Base-by-base conservation (phyloP, 768 basidiomycete genomes). In the Gyrodon lividus region DNA sequence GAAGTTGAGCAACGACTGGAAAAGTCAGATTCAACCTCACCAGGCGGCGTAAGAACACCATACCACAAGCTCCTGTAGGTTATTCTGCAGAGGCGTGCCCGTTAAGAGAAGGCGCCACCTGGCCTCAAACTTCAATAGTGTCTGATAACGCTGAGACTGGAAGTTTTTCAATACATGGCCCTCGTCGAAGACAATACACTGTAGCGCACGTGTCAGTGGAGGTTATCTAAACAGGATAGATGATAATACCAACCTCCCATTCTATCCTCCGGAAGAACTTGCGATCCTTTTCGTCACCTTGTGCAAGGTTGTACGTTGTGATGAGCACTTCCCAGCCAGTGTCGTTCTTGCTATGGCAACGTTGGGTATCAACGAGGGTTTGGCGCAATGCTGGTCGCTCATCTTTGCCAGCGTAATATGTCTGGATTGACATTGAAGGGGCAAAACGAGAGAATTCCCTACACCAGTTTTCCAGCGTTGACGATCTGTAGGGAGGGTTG, bases 401-500 rank as follows among this genome's bases (percentile, higher is more conserved):
- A 12, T 87, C 84, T 72, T 97, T 97, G 24, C 86, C 81, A 5
- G 92, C 97, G 60, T 98, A 99, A 68, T 98, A 99, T 12, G 91
- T 90, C 64, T 89, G 86, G 6, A 98, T 82, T 16, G 82, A 77
- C 65, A 99, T 86, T 6, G 78, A 77, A 5, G 94, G 94, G 3
- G 89, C 89, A 62, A 99, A 99, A 30, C 85, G 83, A 22, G 84
- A 81, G 64, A 99, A 98, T 71, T 99, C 97, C 58, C 97, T 82
- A 68, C 92, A 89, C 97, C 97, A 99, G 63, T 99, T 99, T 69
- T 99, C 97, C 22, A 98, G 74, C 0, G 95, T 98, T 4, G 96
- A 98, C 4, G 96, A 92, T 26, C 92, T 95, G 50, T 55, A 9
- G 49, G 10, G 37, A 6, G 35, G 12, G 12, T 46, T 38, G 22